Evolutionary conservation across 2,329 filamentous ascomycete genomes (phyloP), one percentile per base, ranked within the genome.

Genomic region (Epichloe baconii): DNA sequence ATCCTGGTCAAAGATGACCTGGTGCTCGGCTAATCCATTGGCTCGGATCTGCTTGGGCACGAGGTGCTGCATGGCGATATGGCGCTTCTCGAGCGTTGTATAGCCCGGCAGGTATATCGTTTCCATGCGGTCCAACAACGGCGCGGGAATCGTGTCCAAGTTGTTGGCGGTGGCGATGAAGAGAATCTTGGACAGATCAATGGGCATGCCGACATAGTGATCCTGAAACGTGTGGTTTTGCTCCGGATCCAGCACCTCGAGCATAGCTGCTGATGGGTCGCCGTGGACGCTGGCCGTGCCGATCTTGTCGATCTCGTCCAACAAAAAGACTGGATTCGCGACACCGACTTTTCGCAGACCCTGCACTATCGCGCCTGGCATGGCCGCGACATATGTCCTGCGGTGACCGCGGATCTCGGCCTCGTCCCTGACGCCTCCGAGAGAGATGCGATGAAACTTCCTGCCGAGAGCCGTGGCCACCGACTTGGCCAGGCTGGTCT

Each of bases 291-390:
- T 97, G 37, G 88, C 83, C 53, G 83, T 82, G 56, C 90, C 89
- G 55, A 98, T 79, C 75, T 98, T 98, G 74, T 98, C 93, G 59
- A 98, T 96, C 71, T 98, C 93, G 63, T 98, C 93, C 12, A 98
- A 81, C 44, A 98, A 71, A 70, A 98, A 87, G 52, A 98, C 91
- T 0, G 93, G 93, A 63, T 98, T 98, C 3, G 88, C 82, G 19
- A 97, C 91, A 45, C 90, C 91, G 35, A 94, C 91, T 71, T 97
- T 98, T 71, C 93, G 90, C 51, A 98, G 66, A 0, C 91, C 93
- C 64, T 89, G 90, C 34, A 97, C 90, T 53, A 98, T 86, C 51
- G 97, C 75, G 50, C 93, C 93, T 10, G 93, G 93, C 91, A 98
- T 96, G n/a, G 93, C 93, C 21, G 93, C 93, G 53, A 98, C 93